phyloP scores from a whole-genome alignment of 2,329 filamentous ascomycete species.

The Fusarium marasasianum region DNA sequence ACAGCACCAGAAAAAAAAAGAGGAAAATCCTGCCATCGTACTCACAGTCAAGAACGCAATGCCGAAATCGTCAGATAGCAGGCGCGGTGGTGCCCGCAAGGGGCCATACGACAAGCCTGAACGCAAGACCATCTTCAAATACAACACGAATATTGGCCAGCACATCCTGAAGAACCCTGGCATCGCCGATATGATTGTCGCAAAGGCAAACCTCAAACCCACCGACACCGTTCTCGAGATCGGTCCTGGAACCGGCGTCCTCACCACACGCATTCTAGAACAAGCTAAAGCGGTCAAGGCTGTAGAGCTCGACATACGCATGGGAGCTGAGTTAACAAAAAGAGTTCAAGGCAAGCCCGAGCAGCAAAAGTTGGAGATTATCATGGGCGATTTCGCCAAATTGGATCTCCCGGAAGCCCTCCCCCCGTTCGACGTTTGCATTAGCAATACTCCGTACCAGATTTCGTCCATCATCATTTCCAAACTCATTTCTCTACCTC shows the following conservation, averaged over 20 bases:
- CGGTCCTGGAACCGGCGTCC: background rate
- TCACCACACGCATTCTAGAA: background rate
- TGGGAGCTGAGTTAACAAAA: background rate
- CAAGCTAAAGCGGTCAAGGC: background rate
- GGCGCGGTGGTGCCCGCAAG: background rate
- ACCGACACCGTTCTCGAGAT: background rate
- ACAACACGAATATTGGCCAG: background rate
- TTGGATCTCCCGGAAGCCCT: background rate
- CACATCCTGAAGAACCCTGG: background rate
- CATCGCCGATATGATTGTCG: background rate
- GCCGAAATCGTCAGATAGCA: background rate
- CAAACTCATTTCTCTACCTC: background rate
- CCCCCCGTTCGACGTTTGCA: background rate
- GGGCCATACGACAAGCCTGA: background rate
- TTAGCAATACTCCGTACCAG: background rate
- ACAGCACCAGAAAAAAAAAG: background rate
- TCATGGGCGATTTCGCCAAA: background rate
- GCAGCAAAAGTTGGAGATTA: background rate
- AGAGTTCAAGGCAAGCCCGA: background rate
- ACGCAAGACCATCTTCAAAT: background rate
- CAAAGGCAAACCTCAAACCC: background rate
- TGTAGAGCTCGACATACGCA: background rate
- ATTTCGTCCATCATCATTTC: background rate
- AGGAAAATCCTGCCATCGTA: background rate
- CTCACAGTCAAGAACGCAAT: background rate